Conservation (phyloP, 2,329 filamentous ascomycete species). For the Diaporthe velutina region DNA sequence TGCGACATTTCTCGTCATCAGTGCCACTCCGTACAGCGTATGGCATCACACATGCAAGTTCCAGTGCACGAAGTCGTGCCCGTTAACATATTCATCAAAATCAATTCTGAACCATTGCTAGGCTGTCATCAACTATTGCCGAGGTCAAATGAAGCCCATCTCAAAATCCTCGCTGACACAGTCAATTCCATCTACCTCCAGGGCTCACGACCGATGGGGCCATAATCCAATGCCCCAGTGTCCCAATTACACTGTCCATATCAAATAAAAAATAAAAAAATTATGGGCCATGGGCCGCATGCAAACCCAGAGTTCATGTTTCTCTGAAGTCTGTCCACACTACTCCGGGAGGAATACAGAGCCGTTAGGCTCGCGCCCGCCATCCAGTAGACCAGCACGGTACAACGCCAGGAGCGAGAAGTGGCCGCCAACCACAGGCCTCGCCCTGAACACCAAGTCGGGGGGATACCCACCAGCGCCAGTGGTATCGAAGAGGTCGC, state of each 20-base stretch:
- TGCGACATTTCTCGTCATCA: neutral
- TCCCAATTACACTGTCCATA: too few relatives aligned
- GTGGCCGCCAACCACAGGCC: conserved; percentile 80
- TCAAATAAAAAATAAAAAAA: too few relatives aligned
- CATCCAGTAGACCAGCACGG: conserved; percentile 23
- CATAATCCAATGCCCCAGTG: neutral
- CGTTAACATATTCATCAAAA: too few relatives aligned
- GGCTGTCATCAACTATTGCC: neutral
- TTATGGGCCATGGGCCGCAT: too few relatives aligned
- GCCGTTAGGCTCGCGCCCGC: neutral
- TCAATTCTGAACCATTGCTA: neutral
- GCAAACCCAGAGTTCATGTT: too few relatives aligned
- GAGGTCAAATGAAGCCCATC: neutral
- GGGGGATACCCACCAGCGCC: conserved; percentile 62
- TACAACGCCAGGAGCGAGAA: conserved; percentile 75
- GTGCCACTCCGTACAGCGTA: neutral
- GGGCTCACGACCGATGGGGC: too few relatives aligned
- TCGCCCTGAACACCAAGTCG: conserved; percentile 72
- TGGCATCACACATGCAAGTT: neutral
- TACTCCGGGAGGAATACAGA: neutral
- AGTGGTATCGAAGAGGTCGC: conserved; percentile 77
- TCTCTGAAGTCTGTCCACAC: neutral
- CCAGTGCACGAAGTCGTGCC: neutral
- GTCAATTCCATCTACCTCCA: too few relatives aligned
- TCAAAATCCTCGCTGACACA: neutral